Conservation (phyloP, 805 yeast species). For the Brettanomyces naardenensis region DNA sequence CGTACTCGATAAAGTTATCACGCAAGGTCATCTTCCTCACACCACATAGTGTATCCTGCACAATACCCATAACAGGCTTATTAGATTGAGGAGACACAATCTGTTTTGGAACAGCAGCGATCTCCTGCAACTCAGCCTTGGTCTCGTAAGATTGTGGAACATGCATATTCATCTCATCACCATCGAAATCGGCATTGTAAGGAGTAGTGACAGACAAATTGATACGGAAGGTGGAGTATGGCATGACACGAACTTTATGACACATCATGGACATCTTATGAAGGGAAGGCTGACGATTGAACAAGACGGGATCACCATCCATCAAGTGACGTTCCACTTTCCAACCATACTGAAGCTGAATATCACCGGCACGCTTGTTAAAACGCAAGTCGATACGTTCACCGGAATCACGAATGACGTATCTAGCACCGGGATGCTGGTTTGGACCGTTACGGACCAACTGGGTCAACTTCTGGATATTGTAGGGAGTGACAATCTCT, state of each 20-base stretch:
- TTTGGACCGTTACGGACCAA: conserved; percentile 96
- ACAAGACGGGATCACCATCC: conserved; percentile 96
- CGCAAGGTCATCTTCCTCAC: conserved; percentile 90
- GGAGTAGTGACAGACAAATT: conserved; percentile 97
- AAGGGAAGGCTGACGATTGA: conserved; percentile 98
- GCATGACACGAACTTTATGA: conserved; percentile 97
- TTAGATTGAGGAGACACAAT: conserved; percentile 98
- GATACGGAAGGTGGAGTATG: conserved; percentile 94
- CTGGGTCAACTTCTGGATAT: conserved; percentile 88
- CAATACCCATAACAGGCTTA: conserved; percentile 99
- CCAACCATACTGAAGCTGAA: conserved; percentile 98
- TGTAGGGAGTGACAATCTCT: conserved; percentile 95
- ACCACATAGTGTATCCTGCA: conserved; percentile 97
- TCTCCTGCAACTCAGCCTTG: conserved; percentile 88
- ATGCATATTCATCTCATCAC: conserved; percentile 99
- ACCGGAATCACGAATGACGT: conserved; percentile 96
- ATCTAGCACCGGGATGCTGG: conserved; percentile 99
- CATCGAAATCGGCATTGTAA: conserved; percentile 99
- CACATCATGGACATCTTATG: conserved; percentile 99
- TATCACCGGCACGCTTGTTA: conserved; percentile 97
- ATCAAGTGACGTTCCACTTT: conserved; percentile 96
- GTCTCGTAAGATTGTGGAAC: conserved; percentile 99
- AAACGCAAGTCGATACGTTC: conserved; percentile 96
- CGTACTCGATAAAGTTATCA: conserved; percentile 82
- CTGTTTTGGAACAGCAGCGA: conserved; percentile 96